Conservation (phyloP, 345 rosid genomes). For the Gossypium longicalyx region DNA sequence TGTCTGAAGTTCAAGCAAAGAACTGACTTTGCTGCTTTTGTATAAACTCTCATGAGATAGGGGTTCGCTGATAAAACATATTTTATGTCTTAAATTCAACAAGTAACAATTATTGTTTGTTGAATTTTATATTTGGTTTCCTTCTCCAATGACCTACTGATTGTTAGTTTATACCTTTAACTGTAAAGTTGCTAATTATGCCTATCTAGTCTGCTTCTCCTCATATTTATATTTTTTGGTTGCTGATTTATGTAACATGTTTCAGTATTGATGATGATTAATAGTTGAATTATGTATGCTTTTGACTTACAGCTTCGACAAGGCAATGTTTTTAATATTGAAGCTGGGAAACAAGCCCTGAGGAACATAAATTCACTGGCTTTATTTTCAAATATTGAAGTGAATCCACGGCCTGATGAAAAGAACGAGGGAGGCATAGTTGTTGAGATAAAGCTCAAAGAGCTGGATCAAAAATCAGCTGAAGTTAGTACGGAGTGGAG, state of each 20-base stretch:
- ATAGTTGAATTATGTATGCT: slow-evolving; percentile 1
- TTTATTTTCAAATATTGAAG: slow-evolving; percentile 90
- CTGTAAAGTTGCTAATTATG: slow-evolving; percentile 7
- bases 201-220: neutral
- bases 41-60: neutral
- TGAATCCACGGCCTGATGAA: slow-evolving; percentile 94
- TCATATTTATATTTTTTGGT: neutral
- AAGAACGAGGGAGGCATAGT: slow-evolving; percentile 94
- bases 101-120: neutral
- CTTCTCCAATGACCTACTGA: neutral
- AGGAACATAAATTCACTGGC: slow-evolving; percentile 79
- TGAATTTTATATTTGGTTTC: neutral
- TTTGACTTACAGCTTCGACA: slow-evolving; percentile 59
- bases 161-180: slow-evolving; percentile 2
- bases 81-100: neutral
- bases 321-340: slow-evolving; percentile 87
- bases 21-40: neutral
- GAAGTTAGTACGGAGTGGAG: slow-evolving; percentile 99
- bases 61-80: slow-evolving; percentile 1
- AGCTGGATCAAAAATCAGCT: slow-evolving; percentile 94
- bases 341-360: slow-evolving; percentile 90
- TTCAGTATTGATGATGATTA: slow-evolving; percentile 9
- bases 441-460: slow-evolving; percentile 97
- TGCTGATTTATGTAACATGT: neutral
- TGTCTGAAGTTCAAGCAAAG: neutral